Base-by-base conservation (phyloP, 2,329 filamentous ascomycete species). In the Pseudovirgaria hyperparasitica region DNA sequence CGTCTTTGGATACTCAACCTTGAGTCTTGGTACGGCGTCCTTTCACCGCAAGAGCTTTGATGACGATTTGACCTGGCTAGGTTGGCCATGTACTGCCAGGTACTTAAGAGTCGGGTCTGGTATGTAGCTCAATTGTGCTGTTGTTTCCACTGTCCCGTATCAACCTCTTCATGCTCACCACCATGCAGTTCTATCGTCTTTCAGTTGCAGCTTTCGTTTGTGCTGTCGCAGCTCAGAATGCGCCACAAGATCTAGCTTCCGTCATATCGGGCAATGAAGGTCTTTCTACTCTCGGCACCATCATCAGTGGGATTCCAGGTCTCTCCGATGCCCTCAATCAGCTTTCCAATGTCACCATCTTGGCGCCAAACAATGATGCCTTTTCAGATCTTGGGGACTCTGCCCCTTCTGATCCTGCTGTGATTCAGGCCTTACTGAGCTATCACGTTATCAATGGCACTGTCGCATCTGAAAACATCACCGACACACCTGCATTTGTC, bases 401-500 rank as follows among this genome's bases (percentile, higher is more conserved):
- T 4, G 35, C 50, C 19, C 35, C 42, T 4, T 31, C 39, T 16
- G 42, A 56, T 20, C 30, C 46, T 11, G 50, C 40, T 4, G 35
- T 52, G 9, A 38, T 63, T 11, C 39, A 50, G 32, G 64, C 64
- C 4, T 45, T 73, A 16, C 47, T 76, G 13, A 54, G 48, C 29
- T 76, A 76, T 45, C 72, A 76, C 42, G 59, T 74, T 12, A 46
- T 76, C 6, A 62, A 67, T 30, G 70, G 69, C 19, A 61, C 57
- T 1, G 60, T 63, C 36, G 38, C 31, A 4, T 43, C 58, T 1
- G 39, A 37, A 5, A 42, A 50, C 4, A 50, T 62, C 29, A 53
- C 45, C 5, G 49, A 52, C 16, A 52, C 43, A 22, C 55, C 58
- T 19, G 39, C 43, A 7, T 69, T 70, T 39, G 40, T 60, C 2